Conservation (phyloP, 1,284 basidiomycete species). For the Ustilago curta region DNA sequence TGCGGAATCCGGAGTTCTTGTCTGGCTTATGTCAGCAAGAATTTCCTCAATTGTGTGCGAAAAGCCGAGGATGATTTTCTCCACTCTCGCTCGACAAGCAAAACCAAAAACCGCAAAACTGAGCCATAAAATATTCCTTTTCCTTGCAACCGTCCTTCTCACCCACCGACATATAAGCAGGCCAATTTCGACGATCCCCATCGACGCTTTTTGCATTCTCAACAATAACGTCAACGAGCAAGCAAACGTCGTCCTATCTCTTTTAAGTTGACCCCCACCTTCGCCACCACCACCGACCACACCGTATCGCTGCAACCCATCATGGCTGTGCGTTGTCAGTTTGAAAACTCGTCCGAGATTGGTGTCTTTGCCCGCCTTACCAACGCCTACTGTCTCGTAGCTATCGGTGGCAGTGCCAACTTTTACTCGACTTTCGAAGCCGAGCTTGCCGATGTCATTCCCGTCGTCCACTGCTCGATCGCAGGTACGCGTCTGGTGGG, state of each 20-base stretch:
- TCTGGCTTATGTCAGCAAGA: conserved; percentile 46
- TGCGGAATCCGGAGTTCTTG: conserved; percentile 17
- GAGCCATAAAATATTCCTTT: too few species aligned
- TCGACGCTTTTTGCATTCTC: background rate
- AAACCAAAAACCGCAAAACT: background rate
- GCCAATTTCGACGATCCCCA: background rate
- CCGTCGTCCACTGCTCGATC: conserved; percentile 96
- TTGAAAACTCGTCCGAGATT: conserved; percentile 96
- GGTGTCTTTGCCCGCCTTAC: conserved; percentile 86
- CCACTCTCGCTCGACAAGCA: conserved; percentile 6
- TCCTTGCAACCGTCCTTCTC: background rate
- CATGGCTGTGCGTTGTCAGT: conserved; percentile 72
- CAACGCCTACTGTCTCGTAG: conserved; percentile 77
- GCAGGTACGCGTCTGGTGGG: conserved; percentile 95
- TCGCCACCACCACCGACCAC: background rate
- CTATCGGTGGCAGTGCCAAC: conserved; percentile 94
- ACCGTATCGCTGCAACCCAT: conserved; percentile 9
- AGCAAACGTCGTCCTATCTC: too few species aligned
- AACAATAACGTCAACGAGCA: background rate
- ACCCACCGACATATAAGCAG: conserved; percentile 16
- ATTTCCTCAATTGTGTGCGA: conserved; percentile 12
- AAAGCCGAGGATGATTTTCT: conserved; percentile 39
- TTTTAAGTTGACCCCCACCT: conserved; percentile 11
- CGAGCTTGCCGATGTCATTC: conserved; percentile 91
- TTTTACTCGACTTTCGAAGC: conserved; percentile 98